A percentile compares a stretch with the other conserved stretches of the same genome.
phyloP scores from a whole-genome alignment of 768 basidiomycete species.

The Obba rivulosa region DNA sequence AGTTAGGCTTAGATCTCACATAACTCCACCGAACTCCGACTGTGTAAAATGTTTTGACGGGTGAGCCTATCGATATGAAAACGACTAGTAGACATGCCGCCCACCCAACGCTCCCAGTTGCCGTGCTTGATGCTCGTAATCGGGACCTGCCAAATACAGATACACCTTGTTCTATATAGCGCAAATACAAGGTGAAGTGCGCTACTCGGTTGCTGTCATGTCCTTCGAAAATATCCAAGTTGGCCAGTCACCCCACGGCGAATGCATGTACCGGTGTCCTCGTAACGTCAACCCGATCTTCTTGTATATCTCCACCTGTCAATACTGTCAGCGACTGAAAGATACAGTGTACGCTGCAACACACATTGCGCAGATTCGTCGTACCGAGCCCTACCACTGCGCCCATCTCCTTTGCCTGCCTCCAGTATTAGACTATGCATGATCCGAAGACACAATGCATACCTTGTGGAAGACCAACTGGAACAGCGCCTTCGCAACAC shows the following conservation, averaged over 20 bases:
- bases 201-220: not conserved
- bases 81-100: no score
- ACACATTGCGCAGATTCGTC: constrained; percentile 9
- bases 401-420: constrained; percentile 9
- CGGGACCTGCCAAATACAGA: no score
- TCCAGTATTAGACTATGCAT: not conserved
- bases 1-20: no score
- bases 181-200: no score
- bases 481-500: constrained; percentile 8
- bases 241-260: constrained; percentile 15
- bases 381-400: constrained; percentile 5
- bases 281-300: constrained; percentile 11
- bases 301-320: constrained; percentile 13
- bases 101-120: no score
- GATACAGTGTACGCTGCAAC: not conserved
- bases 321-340: not conserved
- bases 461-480: constrained; percentile 10
- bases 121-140: no score
- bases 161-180: no score
- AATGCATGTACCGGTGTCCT: constrained; percentile 9
- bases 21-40: no score
- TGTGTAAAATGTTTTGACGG: no score
- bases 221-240: constrained; percentile 12
- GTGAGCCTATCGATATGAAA: no score
- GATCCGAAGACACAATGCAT: not conserved